phyloP scores from a whole-genome alignment of 169 alveolate genomes.

The Plasmodium reichenowi region DNA sequence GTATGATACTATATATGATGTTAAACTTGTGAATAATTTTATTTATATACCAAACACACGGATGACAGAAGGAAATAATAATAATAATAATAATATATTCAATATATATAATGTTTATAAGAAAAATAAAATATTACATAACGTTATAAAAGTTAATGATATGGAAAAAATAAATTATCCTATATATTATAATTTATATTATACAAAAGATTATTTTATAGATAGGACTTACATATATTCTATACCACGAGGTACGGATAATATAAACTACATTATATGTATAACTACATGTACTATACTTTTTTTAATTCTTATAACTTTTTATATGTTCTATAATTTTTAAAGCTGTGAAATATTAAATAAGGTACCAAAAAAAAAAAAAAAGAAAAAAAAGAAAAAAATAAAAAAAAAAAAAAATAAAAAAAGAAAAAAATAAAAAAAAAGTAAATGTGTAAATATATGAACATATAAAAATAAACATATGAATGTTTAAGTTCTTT shows the following conservation, averaged over 20 bases:
- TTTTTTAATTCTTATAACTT: slow-evolving; percentile 24
- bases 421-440: too few species aligned
- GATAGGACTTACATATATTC: slow-evolving; percentile 35
- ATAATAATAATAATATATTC: slow-evolving; percentile 1
- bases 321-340: slow-evolving; percentile 24
- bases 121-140: neutral
- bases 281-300: slow-evolving; percentile 6
- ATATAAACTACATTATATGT: slow-evolving; percentile 1
- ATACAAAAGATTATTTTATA: neutral
- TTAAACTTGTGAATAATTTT: neutral
- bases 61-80: neutral
- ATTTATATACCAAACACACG: neutral
- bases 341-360: too few species aligned
- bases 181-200: neutral
- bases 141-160: slow-evolving; percentile 3
- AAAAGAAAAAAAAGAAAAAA: too few species aligned
- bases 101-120: slow-evolving; percentile 12
- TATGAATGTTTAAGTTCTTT: too few species aligned
- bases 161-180: slow-evolving; percentile 17
- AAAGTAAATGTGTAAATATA: too few species aligned
- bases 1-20: neutral
- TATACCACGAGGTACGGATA: slow-evolving; percentile 38
- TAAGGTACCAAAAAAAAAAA: too few species aligned
- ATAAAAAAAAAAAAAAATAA: too few species aligned
- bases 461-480: too few species aligned